phyloP scores from a whole-genome alignment of 176 grass and related monocot species.

The Carex scoparia region DNA sequence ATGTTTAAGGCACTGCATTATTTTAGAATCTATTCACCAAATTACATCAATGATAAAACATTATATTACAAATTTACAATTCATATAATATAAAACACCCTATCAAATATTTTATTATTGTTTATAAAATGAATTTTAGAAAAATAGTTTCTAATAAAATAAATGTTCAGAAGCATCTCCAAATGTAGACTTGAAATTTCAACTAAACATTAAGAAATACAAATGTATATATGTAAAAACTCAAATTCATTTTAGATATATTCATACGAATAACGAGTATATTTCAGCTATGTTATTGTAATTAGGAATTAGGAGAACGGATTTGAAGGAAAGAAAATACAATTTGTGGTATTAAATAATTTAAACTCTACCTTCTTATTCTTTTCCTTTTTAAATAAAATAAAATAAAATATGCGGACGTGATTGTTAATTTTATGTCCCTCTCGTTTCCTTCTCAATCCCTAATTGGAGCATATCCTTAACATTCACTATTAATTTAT shows the following conservation, averaged over 20 bases:
- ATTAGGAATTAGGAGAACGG: not conserved
- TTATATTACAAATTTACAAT: not conserved
- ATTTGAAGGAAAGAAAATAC: not conserved
- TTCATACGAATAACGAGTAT: not conserved
- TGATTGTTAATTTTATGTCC: not conserved
- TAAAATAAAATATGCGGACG: not conserved
- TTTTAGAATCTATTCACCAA: not conserved
- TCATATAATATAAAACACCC: not conserved
- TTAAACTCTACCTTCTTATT: not conserved
- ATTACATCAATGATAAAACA: not conserved
- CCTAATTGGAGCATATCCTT: not conserved
- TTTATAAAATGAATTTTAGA: no score
- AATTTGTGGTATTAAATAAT: not conserved
- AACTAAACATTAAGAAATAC: not conserved
- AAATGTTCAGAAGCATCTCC: no score
- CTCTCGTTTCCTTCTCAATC: not conserved
- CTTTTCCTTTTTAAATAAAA: not conserved
- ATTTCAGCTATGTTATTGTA: not conserved
- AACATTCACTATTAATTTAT: not conserved
- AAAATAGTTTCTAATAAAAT: no score
- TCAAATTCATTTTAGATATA: not conserved
- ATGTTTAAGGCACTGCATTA: not conserved
- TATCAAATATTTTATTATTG: no score
- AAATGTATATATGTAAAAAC: not conserved
- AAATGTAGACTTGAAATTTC: no score